Base-by-base conservation (phyloP, 208 protist species). In the Wallacemonas sp. region DNA sequence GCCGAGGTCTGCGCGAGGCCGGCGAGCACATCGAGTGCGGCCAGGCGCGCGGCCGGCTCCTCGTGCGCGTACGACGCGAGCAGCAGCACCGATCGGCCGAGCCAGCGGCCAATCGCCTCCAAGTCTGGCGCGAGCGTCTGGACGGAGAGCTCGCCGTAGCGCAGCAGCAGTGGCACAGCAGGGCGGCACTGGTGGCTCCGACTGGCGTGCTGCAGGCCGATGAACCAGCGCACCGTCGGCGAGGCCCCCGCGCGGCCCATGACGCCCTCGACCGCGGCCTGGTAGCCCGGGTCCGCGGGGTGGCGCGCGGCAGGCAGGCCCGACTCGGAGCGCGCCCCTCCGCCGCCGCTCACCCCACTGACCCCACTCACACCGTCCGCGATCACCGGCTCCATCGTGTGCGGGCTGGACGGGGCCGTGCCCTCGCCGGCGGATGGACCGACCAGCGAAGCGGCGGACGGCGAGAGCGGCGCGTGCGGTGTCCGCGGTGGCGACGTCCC, bases 41-140 rank as follows among this genome's bases (percentile, higher is more conserved):
- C 62, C 11, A 86, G 62, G 57, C 77, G 76, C 18, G 41, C 57
- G 50, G 41, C 23, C 26, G 38, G 23, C 22, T 61, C 28, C 25
- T 82, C 57, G 0, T 28, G 36, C 14, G 52, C 57, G 49, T 70
- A 76, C 1, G 80, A 84, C 4, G 79, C 78, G 31, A 92, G 54
- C 5, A 84, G 50, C 39, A 91, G 72, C 48, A 87, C 64, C 8
- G 83, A 81, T 12, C 81, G 76, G 7, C 77, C 70, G 33, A 93
- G 75, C 28, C 81, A 84, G 23, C 77, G 70, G 10, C 82, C 84
- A 0, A 74, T 71, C 38, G 78, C 74, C 3, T 75, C 70, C 22
- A 93, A 63, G 61, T 71, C 42, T 16, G 61, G 36, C 28, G 74
- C 41, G 38, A 52, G 23, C 48, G 49, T 70, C 3, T 39, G 45